Evolutionary conservation across 2,329 filamentous ascomycete species (phyloP).

Genomic region (Alternaria brassicae): DNA sequence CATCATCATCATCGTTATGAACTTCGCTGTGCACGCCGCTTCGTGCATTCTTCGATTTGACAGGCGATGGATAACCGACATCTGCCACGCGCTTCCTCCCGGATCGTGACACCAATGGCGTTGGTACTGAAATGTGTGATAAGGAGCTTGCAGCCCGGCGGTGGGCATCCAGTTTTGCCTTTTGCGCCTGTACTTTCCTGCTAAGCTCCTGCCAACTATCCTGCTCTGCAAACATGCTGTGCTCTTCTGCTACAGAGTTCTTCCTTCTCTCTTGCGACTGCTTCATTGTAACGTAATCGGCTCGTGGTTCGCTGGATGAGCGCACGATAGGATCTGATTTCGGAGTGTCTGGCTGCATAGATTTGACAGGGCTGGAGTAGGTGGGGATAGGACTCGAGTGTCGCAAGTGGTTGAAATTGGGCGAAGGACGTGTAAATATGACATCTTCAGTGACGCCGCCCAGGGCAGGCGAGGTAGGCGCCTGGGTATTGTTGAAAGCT

Average conservation of each 20-base stretch:
- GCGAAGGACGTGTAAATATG: conserved; percentile 55
- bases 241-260: conserved; percentile 24
- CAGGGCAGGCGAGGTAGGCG: conserved; percentile 52
- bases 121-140: conserved; percentile 39
- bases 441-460: conserved; percentile 52
- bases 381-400: conserved; percentile 48
- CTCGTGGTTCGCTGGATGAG: conserved; percentile 52
- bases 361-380: conserved; percentile 51
- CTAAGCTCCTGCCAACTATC: conserved; percentile 44
- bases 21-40: conserved; percentile 10
- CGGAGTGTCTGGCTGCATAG: conserved; percentile 22
- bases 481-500: conserved; percentile 56
- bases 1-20: conserved; percentile 30
- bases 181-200: conserved; percentile 25
- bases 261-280: conserved; percentile 54
- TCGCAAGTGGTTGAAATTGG: conserved; percentile 48
- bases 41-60: conserved; percentile 9
- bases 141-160: conserved; percentile 32
- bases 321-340: conserved; percentile 33
- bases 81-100: conserved; percentile 25
- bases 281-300: conserved; percentile 54
- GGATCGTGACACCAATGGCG: conserved; percentile 19
- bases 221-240: conserved; percentile 23
- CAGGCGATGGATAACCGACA: conserved; percentile 38
- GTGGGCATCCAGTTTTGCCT: conserved; percentile 31